Evolutionary conservation across 208 protist species (phyloP), one percentile per base, ranked within the genome.

Genomic region (Acanthamoeba sp.): DNA sequence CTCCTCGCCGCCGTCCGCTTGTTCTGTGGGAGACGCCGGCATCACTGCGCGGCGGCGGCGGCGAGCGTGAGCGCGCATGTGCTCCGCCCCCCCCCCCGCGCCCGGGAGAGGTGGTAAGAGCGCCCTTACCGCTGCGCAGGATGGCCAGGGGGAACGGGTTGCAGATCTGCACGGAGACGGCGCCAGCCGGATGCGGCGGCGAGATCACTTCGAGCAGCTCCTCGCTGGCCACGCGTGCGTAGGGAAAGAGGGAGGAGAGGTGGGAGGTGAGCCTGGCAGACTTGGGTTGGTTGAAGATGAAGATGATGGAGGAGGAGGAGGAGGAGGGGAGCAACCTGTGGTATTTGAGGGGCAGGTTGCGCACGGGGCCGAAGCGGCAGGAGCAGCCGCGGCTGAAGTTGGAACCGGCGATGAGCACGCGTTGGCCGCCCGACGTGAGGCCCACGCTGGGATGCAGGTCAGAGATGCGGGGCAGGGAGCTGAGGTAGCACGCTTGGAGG

Each of bases 331-430:
- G 20, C 29, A 12, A 36, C 78, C 78, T 87, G 78, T 87, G 78
- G 32, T 87, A 87, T 29, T 34, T 87, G 48, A 87, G 45, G 2
- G 78, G 45, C 4, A 87, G 48, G 78, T 87, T 59, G 78, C 45
- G 45, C 22, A 87, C 78, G 38, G 78, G 78, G 7, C 78, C 78
- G n/a, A 87, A 87, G 48, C 78, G 78, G 45, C 78, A 87, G 20
- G n/a, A 34, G 78, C 78, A 87, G 78, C n/a, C n/a, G 29, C 45
- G 38, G 29, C 5, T 87, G 78, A 87, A 87, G 48, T 87, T 87
- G 78, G 78, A 16, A 0, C 78, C 78, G 16, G 62, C 78, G 27
- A 87, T 59, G 48, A 87, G 78, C 27, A 87, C 78, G 38, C 78
- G 38, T 45, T 87, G 78, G 27, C 78, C 78, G 48, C 78, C 78